phyloP scores from a whole-genome alignment of 169 alveolate species.

The Plasmodium coatneyi region DNA sequence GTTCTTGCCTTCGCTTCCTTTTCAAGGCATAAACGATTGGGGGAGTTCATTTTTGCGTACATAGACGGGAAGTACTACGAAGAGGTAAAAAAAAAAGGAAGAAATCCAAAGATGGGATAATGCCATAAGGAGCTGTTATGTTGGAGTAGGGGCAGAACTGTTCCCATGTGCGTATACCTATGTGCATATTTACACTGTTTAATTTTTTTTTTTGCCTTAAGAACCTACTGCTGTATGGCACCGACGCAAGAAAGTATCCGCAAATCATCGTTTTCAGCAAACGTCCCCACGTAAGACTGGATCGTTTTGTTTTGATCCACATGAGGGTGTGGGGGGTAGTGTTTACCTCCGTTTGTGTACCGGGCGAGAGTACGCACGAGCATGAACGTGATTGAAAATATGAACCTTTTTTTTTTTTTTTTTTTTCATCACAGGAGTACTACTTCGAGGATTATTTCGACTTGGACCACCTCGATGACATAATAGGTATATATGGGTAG shows the following conservation, averaged over 20 bases:
- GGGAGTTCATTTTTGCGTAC: slow-evolving; percentile 40
- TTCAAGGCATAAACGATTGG: slow-evolving; percentile 30
- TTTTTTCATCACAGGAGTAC: slow-evolving; percentile 17
- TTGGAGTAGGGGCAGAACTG: not conserved
- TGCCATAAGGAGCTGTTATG: not conserved
- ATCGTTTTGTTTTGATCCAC: not conserved
- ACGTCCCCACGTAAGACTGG: slow-evolving; percentile 28
- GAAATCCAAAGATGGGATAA: not conserved
- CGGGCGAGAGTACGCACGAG: not conserved
- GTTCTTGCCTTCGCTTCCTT: not conserved
- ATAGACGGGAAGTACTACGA: slow-evolving; percentile 65
- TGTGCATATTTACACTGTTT: not conserved
- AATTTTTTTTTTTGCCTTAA: not conserved
- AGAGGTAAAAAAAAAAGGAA: slow-evolving; percentile 25
- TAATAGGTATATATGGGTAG: slow-evolving; percentile 3
- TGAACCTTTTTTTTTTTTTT: not conserved
- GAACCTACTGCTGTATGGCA: slow-evolving; percentile 55
- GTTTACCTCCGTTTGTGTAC: not conserved
- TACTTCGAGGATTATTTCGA: slow-evolving; percentile 42
- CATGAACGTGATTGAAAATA: not conserved
- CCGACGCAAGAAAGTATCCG: slow-evolving; percentile 29
- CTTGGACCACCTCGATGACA: slow-evolving; percentile 7
- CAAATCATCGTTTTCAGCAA: slow-evolving; percentile 57
- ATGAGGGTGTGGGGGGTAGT: not conserved
- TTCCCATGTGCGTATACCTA: not conserved